phyloP scores from a whole-genome alignment of 345 rosid genomes.

The Eucalyptus decipiens region DNA sequence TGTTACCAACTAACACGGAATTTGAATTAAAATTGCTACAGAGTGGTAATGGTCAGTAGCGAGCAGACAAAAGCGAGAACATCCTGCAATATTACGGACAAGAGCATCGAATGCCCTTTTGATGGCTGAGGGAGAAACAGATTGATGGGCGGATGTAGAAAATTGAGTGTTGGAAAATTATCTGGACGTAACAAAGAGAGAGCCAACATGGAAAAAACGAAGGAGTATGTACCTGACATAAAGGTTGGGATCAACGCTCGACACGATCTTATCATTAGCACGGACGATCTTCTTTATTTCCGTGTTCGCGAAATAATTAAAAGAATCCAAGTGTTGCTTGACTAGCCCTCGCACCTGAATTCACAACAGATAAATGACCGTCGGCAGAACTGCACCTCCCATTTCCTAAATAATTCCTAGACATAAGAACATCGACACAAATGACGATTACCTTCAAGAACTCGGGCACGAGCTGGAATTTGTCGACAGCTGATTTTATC shows the following conservation, averaged over 20 bases:
- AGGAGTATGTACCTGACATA: constrained; percentile 31
- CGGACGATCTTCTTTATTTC: constrained; percentile 84
- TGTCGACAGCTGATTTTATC: constrained; percentile 38
- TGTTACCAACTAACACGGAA: background rate
- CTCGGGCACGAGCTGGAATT: constrained; percentile 57
- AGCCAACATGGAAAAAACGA: background rate
- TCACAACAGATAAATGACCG: background rate
- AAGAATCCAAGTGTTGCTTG: constrained; percentile 90
- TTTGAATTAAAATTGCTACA: background rate
- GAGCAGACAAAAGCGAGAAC: background rate
- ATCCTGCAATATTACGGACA: background rate
- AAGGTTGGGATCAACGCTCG: constrained; percentile 34
- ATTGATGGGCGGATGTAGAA: background rate
- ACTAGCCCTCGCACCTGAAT: constrained; percentile 79
- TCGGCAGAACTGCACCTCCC: background rate
- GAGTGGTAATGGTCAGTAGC: background rate
- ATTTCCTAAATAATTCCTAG: background rate
- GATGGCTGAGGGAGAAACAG: background rate
- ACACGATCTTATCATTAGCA: constrained; percentile 53
- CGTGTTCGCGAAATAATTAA: constrained; percentile 63
- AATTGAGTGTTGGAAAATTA: background rate
- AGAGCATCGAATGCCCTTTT: background rate
- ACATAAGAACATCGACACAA: background rate
- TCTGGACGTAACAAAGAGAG: background rate
- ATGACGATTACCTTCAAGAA: constrained; percentile 40